phyloP scores from a whole-genome alignment of 257 asterid species.

The Phtheirospermum japonicum region DNA sequence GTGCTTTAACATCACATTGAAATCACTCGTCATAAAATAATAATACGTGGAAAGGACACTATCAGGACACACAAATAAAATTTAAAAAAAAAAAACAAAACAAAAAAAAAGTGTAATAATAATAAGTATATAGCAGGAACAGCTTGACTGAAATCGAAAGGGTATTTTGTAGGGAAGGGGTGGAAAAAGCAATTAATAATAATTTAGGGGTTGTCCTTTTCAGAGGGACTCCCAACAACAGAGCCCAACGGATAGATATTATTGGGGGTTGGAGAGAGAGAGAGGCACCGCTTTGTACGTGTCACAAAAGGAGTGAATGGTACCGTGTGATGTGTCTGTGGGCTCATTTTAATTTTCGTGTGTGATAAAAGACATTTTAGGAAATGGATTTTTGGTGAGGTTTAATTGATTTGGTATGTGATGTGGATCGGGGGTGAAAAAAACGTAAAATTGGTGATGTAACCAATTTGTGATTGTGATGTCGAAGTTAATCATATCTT shows the following conservation, averaged over 20 bases:
- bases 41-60: slow-evolving; percentile 16
- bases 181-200: neutral
- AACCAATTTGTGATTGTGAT: neutral
- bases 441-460: too few relatives aligned
- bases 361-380: too few relatives aligned
- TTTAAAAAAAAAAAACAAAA: slow-evolving; percentile 10
- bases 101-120: neutral
- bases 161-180: slow-evolving; percentile 17
- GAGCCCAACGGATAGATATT: slow-evolving; percentile 44
- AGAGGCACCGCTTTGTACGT: slow-evolving; percentile 50
- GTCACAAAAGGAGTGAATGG: slow-evolving; percentile 37
- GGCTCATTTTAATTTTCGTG: slow-evolving; percentile 27
- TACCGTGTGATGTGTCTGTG: too few relatives aligned
- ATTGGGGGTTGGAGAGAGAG: slow-evolving; percentile 9
- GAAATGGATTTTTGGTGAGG: too few relatives aligned
- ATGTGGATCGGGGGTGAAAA: too few relatives aligned
- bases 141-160: slow-evolving; percentile 34
- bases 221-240: slow-evolving; percentile 18
- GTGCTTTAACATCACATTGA: slow-evolving; percentile 16
- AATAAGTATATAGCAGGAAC: slow-evolving; percentile 26
- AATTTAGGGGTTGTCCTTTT: slow-evolving; percentile 30
- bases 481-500: neutral
- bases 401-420: too few relatives aligned
- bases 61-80: too few relatives aligned
- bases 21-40: neutral